Conservation (phyloP, 2,329 filamentous ascomycete species). For the Rhinocladiella similis region DNA sequence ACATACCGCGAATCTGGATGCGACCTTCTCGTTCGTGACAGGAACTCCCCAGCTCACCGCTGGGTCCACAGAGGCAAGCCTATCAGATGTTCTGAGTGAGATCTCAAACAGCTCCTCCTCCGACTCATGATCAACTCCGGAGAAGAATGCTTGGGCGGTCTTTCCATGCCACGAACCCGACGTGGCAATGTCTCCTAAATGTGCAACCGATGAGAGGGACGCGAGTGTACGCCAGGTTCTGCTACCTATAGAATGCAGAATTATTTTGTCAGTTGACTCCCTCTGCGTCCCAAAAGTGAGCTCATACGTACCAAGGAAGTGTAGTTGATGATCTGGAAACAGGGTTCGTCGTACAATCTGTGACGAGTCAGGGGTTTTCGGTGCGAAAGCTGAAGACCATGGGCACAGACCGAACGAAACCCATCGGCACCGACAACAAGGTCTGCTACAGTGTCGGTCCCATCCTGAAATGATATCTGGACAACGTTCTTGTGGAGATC, state of each 20-base stretch:
- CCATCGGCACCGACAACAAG: conserved; percentile 67
- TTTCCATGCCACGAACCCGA: conserved; percentile 46
- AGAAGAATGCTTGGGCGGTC: conserved; percentile 43
- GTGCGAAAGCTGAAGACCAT: background rate
- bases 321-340: conserved; percentile 44
- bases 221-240: conserved; percentile 50
- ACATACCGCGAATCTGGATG: conserved; percentile 37
- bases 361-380: background rate
- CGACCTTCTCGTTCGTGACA: conserved; percentile 25
- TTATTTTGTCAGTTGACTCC: conserved; percentile 4
- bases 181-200: conserved; percentile 37
- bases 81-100: conserved; percentile 37
- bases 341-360: conserved; percentile 43
- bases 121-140: conserved; percentile 37
- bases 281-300: background rate
- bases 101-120: conserved; percentile 41
- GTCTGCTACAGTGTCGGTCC: conserved; percentile 53
- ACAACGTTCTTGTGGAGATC: conserved; percentile 27
- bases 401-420: conserved; percentile 56
- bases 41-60: conserved; percentile 23
- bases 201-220: conserved; percentile 37
- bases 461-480: conserved; percentile 41
- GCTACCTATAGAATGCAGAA: conserved; percentile 37
- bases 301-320: conserved; percentile 41
- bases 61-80: conserved; percentile 20